These are phyloP conservation scores for Chernovozyma aurita DNA, from an alignment of 1,139 yeast genomes.

Conservation along the genomic window DNA sequence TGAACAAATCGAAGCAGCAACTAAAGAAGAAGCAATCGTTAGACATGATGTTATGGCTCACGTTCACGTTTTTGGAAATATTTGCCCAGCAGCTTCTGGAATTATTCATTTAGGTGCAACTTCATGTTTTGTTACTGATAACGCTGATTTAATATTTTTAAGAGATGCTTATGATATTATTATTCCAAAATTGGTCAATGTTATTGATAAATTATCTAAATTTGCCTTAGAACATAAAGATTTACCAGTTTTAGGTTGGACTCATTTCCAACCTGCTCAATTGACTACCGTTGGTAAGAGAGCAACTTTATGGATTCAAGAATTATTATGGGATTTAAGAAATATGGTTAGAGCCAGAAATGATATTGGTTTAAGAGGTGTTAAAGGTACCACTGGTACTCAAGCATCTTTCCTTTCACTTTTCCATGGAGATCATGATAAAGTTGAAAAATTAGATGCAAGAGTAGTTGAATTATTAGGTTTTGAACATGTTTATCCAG, in stretches of 20 bases:
- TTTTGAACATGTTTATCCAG: constrained; percentile 92
- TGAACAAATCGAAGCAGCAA: constrained; percentile 84
- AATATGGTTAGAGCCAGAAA: constrained; percentile 94
- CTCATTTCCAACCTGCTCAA: constrained; percentile 99
- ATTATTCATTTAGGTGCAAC: constrained; percentile 98
- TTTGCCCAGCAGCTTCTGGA: constrained; percentile 95
- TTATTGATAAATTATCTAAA: constrained; percentile 80
- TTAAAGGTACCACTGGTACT: constrained; percentile 98
- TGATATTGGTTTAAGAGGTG: constrained; percentile 96
- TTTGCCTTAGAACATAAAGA: constrained; percentile 93
- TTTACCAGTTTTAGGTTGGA: constrained; percentile 97
- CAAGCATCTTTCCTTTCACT: constrained; percentile 93
- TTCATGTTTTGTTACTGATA: constrained; percentile 95
- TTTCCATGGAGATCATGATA: constrained; percentile 95
- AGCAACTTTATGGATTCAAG: constrained; percentile 97
- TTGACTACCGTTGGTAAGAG: constrained; percentile 98
- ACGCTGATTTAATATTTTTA: constrained; percentile 93
- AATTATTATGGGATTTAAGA: constrained; percentile 94
- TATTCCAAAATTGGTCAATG: constrained; percentile 93
- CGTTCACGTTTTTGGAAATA: constrained; percentile 89
- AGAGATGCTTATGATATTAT: constrained; percentile 92
- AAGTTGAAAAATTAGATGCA: constrained; percentile 87
- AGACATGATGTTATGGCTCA: constrained; percentile 99
- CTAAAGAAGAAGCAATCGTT: constrained; percentile 93
- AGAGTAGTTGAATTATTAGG: constrained; percentile 91